Conservation (phyloP, 345 rosid species). For the Diplotaxis tenuifolia region DNA sequence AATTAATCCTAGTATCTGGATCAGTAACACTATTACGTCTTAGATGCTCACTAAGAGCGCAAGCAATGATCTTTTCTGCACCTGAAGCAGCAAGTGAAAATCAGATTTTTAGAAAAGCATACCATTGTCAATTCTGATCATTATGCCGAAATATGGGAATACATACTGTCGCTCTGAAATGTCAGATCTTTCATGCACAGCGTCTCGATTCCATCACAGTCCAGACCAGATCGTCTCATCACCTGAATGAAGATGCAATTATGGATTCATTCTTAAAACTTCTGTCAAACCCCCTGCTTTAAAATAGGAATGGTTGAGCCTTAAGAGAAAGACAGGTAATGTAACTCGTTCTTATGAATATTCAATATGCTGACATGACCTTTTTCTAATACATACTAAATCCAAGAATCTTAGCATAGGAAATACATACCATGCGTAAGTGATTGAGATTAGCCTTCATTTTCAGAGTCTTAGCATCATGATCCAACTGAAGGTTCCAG, state of each 20-base stretch:
- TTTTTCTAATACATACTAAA: no score
- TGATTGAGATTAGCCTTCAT: conserved; percentile 70
- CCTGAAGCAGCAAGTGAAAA: conserved; percentile 42
- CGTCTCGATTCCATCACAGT: conserved; percentile 68
- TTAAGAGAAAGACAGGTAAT: no score
- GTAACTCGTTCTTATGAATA: no score
- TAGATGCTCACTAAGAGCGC: conserved; percentile 81
- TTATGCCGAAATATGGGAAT: conserved; percentile 3
- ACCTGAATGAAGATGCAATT: conserved; percentile 46
- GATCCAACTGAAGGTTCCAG: conserved; percentile 80
- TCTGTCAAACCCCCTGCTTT: no score
- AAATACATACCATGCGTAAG: conserved; percentile 68
- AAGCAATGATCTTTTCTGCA: conserved; percentile 84
- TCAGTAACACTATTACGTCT: no score
- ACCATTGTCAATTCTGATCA: background rate
- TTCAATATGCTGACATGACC: no score
- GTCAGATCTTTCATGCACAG: conserved; percentile 74
- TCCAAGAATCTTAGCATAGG: no score
- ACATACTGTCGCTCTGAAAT: conserved; percentile 73
- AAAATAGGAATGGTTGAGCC: no score
- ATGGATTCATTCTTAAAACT: no score
- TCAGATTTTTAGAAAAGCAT: background rate
- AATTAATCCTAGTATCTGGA: no score
- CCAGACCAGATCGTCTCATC: conserved; percentile 60
- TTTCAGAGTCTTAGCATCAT: conserved; percentile 79